These are phyloP conservation scores for Pugionium cornutum DNA, from an alignment of 345 rosid genomes.

Conservation along the genomic window DNA sequence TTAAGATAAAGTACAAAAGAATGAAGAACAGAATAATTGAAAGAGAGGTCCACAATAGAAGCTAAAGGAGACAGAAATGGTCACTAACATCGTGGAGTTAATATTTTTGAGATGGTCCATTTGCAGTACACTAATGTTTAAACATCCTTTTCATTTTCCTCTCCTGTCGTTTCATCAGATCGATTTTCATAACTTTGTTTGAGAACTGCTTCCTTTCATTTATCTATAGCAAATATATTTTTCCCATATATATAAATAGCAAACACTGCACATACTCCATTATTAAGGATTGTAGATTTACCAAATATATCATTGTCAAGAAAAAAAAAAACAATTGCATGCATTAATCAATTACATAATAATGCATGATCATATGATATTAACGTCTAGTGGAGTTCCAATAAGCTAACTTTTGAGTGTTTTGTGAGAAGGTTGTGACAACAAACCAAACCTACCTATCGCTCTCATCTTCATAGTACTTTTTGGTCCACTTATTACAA, in stretches of 20 bases:
- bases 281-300: not conserved
- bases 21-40: not conserved
- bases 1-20: slow-evolving; percentile 3
- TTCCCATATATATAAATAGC: not conserved
- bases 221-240: not conserved
- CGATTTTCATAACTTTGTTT: slow-evolving; percentile 14
- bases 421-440: slow-evolving; percentile 33
- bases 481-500: slow-evolving; percentile 36
- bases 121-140: slow-evolving; percentile 7
- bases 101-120: slow-evolving; percentile 29
- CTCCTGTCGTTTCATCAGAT: slow-evolving; percentile 34
- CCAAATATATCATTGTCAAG: not conserved
- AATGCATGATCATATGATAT: not conserved
- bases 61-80: slow-evolving; percentile 37
- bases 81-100: slow-evolving; percentile 38
- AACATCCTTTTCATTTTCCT: slow-evolving; percentile 19
- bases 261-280: slow-evolving; percentile 13
- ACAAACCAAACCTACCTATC: slow-evolving; percentile 43
- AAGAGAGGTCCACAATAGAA: slow-evolving; percentile 35
- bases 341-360: not conserved
- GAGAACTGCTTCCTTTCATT: slow-evolving; percentile 23
- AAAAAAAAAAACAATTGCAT: no score
- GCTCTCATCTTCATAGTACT: slow-evolving; percentile 35
- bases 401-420: slow-evolving; percentile 38
- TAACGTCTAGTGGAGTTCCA: slow-evolving; percentile 26